Conservation (phyloP, 2,329 filamentous ascomycete genomes). For the Chaetomium globosum region DNA sequence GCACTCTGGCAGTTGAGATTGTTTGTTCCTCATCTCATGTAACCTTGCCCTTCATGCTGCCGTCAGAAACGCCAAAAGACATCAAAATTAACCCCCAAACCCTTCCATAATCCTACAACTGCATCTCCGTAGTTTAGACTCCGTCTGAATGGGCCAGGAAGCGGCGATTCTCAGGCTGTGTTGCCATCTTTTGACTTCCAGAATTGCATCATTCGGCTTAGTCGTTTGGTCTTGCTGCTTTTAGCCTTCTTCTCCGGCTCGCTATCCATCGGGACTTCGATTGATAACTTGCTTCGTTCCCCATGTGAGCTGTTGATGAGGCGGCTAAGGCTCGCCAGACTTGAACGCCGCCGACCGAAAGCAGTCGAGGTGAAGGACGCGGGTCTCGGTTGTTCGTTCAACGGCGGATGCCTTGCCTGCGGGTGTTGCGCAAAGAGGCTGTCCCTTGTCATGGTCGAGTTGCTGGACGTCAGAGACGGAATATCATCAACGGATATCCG, state of each 20-base stretch:
- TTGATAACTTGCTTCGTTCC: conserved; percentile 73
- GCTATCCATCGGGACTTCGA: conserved; percentile 62
- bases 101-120: conserved; percentile 32
- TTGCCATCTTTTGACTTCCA: conserved; percentile 64
- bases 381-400: conserved; percentile 58
- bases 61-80: conserved; percentile 39
- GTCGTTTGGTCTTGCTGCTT: conserved; percentile 66
- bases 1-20: conserved; percentile 33
- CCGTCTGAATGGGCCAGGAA: neutral
- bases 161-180: conserved; percentile 9
- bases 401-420: conserved; percentile 53
- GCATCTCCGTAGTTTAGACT: conserved; percentile 2
- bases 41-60: conserved; percentile 38
- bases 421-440: conserved; percentile 54
- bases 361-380: conserved; percentile 63
- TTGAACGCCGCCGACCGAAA: conserved; percentile 72
- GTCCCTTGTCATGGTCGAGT: conserved; percentile 74
- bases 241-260: conserved; percentile 62
- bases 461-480: conserved; percentile 73
- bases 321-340: conserved; percentile 74
- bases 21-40: conserved; percentile 33
- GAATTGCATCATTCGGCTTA: conserved; percentile 77
- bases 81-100: conserved; percentile 31
- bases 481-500: conserved; percentile 72
- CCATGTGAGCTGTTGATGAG: conserved; percentile 75